These are phyloP conservation scores for Calcarisporium arbuscula DNA, from an alignment of 2,329 filamentous ascomycete species.

Conservation along the genomic window DNA sequence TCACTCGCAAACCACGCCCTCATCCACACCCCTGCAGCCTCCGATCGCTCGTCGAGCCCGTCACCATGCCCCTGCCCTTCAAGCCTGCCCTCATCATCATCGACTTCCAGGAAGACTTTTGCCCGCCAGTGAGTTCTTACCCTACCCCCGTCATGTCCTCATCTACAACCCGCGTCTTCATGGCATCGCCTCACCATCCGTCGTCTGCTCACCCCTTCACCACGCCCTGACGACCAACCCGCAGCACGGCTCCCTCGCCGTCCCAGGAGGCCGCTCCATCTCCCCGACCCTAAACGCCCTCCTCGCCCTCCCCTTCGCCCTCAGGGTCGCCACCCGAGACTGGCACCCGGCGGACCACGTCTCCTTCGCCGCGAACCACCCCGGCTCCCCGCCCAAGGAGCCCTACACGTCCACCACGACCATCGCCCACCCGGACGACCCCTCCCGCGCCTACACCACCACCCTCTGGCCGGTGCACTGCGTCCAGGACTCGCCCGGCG, in stretches of 20 bases:
- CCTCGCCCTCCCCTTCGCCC: conserved; percentile 61
- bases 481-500: conserved; percentile 66
- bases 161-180: conserved; percentile 1
- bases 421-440: conserved; percentile 61
- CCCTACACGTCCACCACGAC: conserved; percentile 61
- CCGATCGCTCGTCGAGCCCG: no score
- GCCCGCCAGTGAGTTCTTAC: conserved; percentile 63
- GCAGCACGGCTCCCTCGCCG: conserved; percentile 78
- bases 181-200: neutral
- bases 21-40: no score
- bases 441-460: conserved; percentile 56
- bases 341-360: conserved; percentile 79
- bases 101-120: conserved; percentile 93
- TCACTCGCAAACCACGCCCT: no score
- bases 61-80: no score
- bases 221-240: neutral
- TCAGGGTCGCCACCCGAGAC: conserved; percentile 85
- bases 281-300: conserved; percentile 67
- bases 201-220: neutral
- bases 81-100: conserved; percentile 61
- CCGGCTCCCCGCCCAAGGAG: conserved; percentile 49
- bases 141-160: conserved; percentile 1
- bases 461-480: conserved; percentile 90
- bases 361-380: conserved; percentile 82
- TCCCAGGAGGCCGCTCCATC: conserved; percentile 66